Conservation (phyloP, 1,284 basidiomycete species). For the Malassezia psittaci region DNA sequence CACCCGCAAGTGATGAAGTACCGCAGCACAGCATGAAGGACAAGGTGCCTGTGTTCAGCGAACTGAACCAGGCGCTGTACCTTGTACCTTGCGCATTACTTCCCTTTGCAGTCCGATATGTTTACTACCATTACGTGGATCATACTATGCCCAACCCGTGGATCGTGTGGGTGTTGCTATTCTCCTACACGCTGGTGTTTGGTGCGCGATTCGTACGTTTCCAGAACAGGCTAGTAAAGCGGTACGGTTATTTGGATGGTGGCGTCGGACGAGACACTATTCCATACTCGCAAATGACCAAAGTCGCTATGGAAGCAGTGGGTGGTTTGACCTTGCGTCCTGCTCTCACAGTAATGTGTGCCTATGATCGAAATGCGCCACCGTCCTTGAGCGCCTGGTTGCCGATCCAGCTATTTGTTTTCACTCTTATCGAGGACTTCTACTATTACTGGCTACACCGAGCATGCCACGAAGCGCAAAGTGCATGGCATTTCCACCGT, state of each 20-base stretch:
- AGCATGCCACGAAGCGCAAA: constrained; percentile 27
- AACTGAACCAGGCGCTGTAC: constrained; percentile 2
- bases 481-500: constrained; percentile 26
- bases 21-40: neutral
- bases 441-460: constrained; percentile 43
- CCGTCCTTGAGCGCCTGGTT: constrained; percentile 19
- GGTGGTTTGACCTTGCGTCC: constrained; percentile 12
- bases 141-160: neutral
- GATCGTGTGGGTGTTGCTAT: constrained; percentile 5
- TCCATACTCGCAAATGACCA: constrained; percentile 20
- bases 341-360: neutral
- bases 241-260: constrained; percentile 37
- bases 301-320: constrained; percentile 19
- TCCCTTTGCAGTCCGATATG: neutral
- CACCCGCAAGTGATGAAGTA: constrained; percentile 1
- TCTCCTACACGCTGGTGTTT: constrained; percentile 3
- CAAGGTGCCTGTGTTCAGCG: constrained; percentile 1
- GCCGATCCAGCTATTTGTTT: constrained; percentile 22
- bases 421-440: constrained; percentile 25
- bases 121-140: constrained; percentile 2
- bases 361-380: constrained; percentile 17
- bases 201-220: neutral
- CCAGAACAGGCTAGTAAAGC: constrained; percentile 15
- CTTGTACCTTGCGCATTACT: constrained; percentile 1
- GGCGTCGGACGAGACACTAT: constrained; percentile 24